Base-by-base conservation (phyloP, 2,329 filamentous ascomycete species). In the Talaromyces marneffei region DNA sequence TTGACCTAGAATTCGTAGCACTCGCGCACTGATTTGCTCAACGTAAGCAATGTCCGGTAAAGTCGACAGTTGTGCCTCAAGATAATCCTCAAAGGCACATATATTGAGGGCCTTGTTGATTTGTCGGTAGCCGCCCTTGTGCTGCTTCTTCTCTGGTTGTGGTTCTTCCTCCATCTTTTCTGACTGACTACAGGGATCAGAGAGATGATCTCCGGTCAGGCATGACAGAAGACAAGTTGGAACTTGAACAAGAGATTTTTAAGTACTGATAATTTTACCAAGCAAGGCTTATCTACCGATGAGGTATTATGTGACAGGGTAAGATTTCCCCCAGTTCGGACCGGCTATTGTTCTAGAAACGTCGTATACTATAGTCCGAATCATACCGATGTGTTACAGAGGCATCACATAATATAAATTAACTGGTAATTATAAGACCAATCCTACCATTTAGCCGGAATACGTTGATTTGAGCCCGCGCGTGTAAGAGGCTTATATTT, bases 101-200 rank as follows among this genome's bases (percentile, higher is more conserved):
- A 77, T 74, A 63, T 81, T 78, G 10, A 81, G 67, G 0, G 75
- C 64, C 60, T 80, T 79, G 73, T 81, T 81, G 65, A 81, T 81
- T 63, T 80, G 77, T 14, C 67, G 67, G 20, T 61, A 61, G 1
- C 59, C 59, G 1, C 59, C 53, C 23, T 61, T 44, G 40, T 44
- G 18, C 40, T 44, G 40, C 20, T 44, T 44, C 20, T 44, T 44
- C 40, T n/a, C 10, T 9, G 10, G 40, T 20, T 44, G 40, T 25
- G 5, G 4, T 44, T 44, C 20, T 44, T 44, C 40, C 4, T 44
- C 40, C 40, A 44, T 44, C 18, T 44, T 44, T 20, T 44, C 9
- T 44, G 20, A 14, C n/a, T 10, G 39, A 37, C 5, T 20, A 18
- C 3, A 40, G 10, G 18, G 39, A 40, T 10, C 9, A 5, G 8